phyloP scores from a whole-genome alignment of 208 protist species.

The Trypanosoma avium region DNA sequence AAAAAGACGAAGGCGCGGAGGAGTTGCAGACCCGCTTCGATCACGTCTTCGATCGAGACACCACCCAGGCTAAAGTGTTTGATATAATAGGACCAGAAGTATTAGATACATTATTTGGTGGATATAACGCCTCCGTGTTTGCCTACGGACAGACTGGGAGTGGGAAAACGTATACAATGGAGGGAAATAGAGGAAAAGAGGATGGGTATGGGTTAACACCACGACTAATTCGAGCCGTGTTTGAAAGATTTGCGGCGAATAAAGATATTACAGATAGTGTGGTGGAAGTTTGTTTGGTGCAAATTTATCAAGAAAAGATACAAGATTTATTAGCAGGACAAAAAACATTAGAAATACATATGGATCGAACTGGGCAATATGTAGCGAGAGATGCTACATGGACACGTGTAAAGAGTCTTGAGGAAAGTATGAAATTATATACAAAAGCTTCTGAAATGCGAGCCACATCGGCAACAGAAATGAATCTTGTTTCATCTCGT shows the following conservation, averaged over 20 bases:
- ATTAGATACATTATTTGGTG: conserved; percentile 70
- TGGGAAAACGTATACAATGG: conserved; percentile 94
- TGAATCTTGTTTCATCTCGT: conserved; percentile 90
- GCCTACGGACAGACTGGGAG: conserved; percentile 97
- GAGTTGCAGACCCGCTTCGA: conserved; percentile 87
- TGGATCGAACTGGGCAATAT: conserved; percentile 87
- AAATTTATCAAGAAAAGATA: conserved; percentile 91
- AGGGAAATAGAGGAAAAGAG: conserved; percentile 50
- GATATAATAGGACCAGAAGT: conserved; percentile 72
- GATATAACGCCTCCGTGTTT: conserved; percentile 91
- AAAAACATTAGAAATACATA: conserved; percentile 87
- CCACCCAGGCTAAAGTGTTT: conserved; percentile 58
- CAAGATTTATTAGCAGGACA: conserved; percentile 81
- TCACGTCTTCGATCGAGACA: conserved; percentile 60
- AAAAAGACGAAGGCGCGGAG: conserved; percentile 52
- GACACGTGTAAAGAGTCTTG: conserved; percentile 49
- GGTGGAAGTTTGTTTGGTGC: conserved; percentile 81
- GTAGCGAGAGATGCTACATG: conserved; percentile 84
- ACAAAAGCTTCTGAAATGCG: conserved; percentile 67
- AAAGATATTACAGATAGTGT: conserved; percentile 66
- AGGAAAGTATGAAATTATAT: conserved; percentile 86
- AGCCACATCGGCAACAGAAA: conserved; percentile 80
- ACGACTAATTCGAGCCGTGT: conserved; percentile 75
- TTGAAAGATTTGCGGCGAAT: conserved; percentile 60
- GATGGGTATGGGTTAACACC: conserved; percentile 67